Percentiles rank a stretch among this genome's conserved stretches.
phyloP scores from a whole-genome alignment of 257 asterid species.

The Fraxinus americana region DNA sequence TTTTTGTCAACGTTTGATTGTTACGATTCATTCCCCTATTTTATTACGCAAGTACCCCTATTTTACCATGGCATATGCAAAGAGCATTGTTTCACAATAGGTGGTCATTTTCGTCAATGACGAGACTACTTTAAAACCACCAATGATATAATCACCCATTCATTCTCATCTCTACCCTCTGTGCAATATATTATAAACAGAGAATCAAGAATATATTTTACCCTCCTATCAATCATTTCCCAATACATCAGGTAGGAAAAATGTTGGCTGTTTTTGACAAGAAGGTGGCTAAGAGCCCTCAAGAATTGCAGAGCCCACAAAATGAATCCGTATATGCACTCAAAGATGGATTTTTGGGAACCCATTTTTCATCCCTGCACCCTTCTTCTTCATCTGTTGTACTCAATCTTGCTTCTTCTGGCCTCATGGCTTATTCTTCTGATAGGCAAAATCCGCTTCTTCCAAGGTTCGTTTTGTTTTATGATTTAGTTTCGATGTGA shows the following conservation, averaged over 20 bases:
- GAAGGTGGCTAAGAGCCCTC: conserved; percentile 83
- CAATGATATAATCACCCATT: not conserved
- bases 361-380: conserved; percentile 37
- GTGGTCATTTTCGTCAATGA: conserved; percentile 26
- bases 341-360: conserved; percentile 51
- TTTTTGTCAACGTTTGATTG: too few species aligned
- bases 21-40: too few species aligned
- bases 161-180: not conserved
- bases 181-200: conserved; percentile 10
- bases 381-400: conserved; percentile 64
- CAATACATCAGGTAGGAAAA: not conserved
- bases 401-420: conserved; percentile 72
- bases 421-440: conserved; percentile 70
- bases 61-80: too few species aligned
- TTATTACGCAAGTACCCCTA: too few species aligned
- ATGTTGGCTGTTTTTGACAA: conserved; percentile 86
- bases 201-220: not conserved
- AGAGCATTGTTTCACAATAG: not conserved
- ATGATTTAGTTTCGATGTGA: conserved; percentile 12
- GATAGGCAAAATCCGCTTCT: conserved; percentile 69
- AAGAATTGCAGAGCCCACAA: conserved; percentile 61
- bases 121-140: not conserved
- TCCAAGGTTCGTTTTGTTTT: conserved; percentile 56
- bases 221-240: not conserved
- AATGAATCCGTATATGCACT: conserved; percentile 54